These are phyloP conservation scores for Candida glaebosa DNA, from an alignment of 805 yeast genomes.

Conservation along the genomic window DNA sequence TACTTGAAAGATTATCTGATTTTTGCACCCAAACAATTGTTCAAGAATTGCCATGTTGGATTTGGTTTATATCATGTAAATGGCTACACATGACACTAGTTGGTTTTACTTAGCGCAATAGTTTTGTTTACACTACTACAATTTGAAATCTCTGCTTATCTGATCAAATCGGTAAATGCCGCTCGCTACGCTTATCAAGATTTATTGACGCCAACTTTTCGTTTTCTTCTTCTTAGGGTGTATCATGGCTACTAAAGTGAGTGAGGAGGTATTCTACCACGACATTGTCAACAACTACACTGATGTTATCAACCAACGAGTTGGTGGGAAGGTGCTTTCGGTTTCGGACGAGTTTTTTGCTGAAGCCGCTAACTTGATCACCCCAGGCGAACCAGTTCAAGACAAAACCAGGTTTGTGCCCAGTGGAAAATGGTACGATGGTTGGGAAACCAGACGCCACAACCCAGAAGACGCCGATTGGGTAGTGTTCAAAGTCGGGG, in stretches of 20 bases:
- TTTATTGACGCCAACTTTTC: no score
- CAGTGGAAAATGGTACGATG: slow-evolving; percentile 97
- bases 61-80: no score
- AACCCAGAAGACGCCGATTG: slow-evolving; percentile 82
- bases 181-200: no score
- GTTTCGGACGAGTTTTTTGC: slow-evolving; percentile 95
- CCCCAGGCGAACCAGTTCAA: slow-evolving; percentile 75
- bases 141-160: no score
- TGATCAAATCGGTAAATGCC: no score
- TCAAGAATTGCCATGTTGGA: no score
- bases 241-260: slow-evolving; percentile 15
- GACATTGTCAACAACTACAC: slow-evolving; percentile 51
- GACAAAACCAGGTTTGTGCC: slow-evolving; percentile 76
- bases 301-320: slow-evolving; percentile 79
- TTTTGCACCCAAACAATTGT: no score
- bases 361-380: slow-evolving; percentile 80
- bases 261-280: slow-evolving; percentile 39
- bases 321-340: slow-evolving; percentile 72
- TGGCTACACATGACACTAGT: no score
- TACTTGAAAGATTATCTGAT: no score
- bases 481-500: slow-evolving; percentile 83
- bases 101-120: no score
- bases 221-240: neutral
- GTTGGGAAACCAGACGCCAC: slow-evolving; percentile 98
- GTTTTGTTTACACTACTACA: no score